These are phyloP conservation scores for Amanita fuliginea DNA, from an alignment of 768 basidiomycete genomes.

Conservation along the genomic window DNA sequence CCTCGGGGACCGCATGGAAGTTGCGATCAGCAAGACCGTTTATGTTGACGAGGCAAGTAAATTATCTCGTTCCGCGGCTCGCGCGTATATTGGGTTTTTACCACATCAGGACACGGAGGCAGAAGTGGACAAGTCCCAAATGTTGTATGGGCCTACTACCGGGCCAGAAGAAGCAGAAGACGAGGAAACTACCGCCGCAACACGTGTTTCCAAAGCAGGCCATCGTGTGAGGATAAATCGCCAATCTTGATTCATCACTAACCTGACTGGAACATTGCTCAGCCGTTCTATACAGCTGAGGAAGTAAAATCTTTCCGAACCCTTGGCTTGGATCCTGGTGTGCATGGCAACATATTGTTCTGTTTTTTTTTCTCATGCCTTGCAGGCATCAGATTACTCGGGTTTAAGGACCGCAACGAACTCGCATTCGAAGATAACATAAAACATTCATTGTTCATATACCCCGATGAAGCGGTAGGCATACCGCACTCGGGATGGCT, in stretches of 20 bases:
- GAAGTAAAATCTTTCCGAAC: slow-evolving; percentile 78
- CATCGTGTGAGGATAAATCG: slow-evolving; percentile 33
- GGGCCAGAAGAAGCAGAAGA: slow-evolving; percentile 28
- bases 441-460: slow-evolving; percentile 85
- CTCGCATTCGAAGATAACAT: slow-evolving; percentile 82
- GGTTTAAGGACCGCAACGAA: slow-evolving; percentile 69
- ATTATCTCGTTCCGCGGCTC: not conserved
- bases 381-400: slow-evolving; percentile 79
- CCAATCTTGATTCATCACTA: not conserved
- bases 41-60: slow-evolving; percentile 65
- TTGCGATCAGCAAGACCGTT: slow-evolving; percentile 55
- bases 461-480: slow-evolving; percentile 81
- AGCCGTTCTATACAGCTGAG: slow-evolving; percentile 82
- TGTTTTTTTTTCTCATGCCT: not conserved
- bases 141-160: slow-evolving; percentile 31
- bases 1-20: slow-evolving; percentile 66
- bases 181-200: slow-evolving; percentile 18
- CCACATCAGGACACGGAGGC: slow-evolving; percentile 28
- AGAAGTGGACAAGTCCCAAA: slow-evolving; percentile 32
- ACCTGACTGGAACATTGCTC: not conserved
- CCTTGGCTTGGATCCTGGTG: slow-evolving; percentile 67
- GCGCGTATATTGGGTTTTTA: not conserved
- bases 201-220: slow-evolving; percentile 36
- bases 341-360: slow-evolving; percentile 8
- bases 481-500: not conserved